Evolutionary conservation across 345 rosid genomes (phyloP).

Genomic region (Eucalyptus tenuipes): DNA sequence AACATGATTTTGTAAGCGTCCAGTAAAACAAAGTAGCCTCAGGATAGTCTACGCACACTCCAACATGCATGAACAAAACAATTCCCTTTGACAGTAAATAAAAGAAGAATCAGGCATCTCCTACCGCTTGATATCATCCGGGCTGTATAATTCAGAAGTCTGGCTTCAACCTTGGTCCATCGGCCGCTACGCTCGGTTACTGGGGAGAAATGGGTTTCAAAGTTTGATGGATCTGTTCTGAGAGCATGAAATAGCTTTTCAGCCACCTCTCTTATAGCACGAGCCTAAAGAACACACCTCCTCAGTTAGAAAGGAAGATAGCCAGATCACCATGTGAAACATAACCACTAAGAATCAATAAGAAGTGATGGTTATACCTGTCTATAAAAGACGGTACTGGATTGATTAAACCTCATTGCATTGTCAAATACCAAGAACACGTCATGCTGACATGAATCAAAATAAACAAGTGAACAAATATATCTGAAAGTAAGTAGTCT

Average conservation of each 20-base stretch:
- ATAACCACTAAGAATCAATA: not conserved
- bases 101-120: not conserved
- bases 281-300: constrained; percentile 6
- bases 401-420: not conserved
- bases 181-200: not conserved
- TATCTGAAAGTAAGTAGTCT: not conserved
- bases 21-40: not conserved
- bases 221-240: constrained; percentile 4
- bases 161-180: constrained; percentile 4
- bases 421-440: not conserved
- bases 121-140: not conserved
- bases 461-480: not conserved
- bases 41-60: not conserved
- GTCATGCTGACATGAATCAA: not conserved
- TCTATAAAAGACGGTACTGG: not conserved
- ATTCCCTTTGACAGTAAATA: not conserved
- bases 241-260: constrained; percentile 8
- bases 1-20: not conserved
- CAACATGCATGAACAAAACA: not conserved
- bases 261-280: constrained; percentile 18
- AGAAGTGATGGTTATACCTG: not conserved
- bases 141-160: not conserved
- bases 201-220: constrained; percentile 3
- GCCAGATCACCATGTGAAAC: not conserved
- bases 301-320: not conserved